Base-by-base conservation (phyloP, 345 rosid genomes). In the Gossypium longicalyx region DNA sequence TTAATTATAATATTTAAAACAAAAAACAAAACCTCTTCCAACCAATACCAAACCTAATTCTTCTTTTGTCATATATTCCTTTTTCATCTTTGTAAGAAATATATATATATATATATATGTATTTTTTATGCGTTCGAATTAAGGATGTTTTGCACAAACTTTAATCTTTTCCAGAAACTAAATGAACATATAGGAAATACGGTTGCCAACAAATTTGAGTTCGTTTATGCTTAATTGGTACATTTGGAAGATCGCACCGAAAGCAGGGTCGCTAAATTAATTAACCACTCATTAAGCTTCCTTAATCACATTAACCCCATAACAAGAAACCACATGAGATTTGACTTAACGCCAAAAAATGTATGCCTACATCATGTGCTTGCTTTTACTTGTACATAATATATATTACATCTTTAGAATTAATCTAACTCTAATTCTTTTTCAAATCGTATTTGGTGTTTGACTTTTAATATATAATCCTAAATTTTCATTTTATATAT, bases 321-420 rank as follows among this genome's bases (percentile, higher is more conserved):
- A 67, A 47, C 17, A 7, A 67, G 38, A 47, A 67, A 67, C 56
- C 25, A 67, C 38, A 51, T n/a, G 60, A 69, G 60, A 70, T 25
- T 58, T 48, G 13, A 68, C 43, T 48, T 49, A 16, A 48, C 20
- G 7, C 41, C 41, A 49, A 49, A 57, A 68, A 48, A 15, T 25
- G 16, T 15, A 68, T 48, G 58, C 15, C 44, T 23, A 68, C 13
- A 68, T 68, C 58, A 9, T 16, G 59, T 49, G 43, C 12, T 29
- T 67, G 12, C 38, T 38, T 67, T 67, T 43, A 51, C 70, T 65
- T 65, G 6, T 19, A 29, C 4, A 11, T n/a, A 6, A 44, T n/a
- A 44, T n/a, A 44, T 17, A 3, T 51, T 13, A 63, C 47, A 41
- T n/a, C 7, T 12, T 27, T 62, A 15, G 38, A 58, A 58, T 22